phyloP scores from a whole-genome alignment of 1,139 yeast genomes.

The Debaryomyces subglobosus region DNA sequence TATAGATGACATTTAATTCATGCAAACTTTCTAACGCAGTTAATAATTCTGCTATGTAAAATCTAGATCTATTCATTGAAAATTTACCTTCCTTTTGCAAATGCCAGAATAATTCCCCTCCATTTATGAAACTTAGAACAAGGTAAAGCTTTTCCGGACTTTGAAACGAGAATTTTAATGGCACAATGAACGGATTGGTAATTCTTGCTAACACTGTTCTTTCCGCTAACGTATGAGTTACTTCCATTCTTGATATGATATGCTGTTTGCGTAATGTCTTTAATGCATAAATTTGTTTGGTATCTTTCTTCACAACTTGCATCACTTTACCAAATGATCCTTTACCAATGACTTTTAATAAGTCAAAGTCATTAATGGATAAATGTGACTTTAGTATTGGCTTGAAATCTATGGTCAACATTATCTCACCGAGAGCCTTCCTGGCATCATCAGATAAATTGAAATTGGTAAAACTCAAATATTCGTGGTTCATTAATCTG shows the following conservation, averaged over 20 bases:
- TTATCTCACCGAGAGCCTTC: slow-evolving; percentile 52
- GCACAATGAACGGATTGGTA: slow-evolving; percentile 97
- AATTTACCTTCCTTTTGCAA: slow-evolving; percentile 90
- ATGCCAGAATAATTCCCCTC: slow-evolving; percentile 96
- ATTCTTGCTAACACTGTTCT: slow-evolving; percentile 92
- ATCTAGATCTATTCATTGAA: slow-evolving; percentile 84
- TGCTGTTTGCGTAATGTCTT: slow-evolving; percentile 93
- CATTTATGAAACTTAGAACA: slow-evolving; percentile 91
- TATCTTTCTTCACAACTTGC: slow-evolving; percentile 96
- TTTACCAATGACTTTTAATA: slow-evolving; percentile 92
- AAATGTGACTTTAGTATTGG: slow-evolving; percentile 69
- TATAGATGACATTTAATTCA: slow-evolving; percentile 85
- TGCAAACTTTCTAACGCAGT: slow-evolving; percentile 93
- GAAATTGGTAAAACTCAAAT: slow-evolving; percentile 44
- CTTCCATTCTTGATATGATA: slow-evolving; percentile 91
- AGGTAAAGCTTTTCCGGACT: slow-evolving; percentile 91
- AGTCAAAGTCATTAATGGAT: slow-evolving; percentile 87
- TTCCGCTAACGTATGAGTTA: slow-evolving; percentile 94
- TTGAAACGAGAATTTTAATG: slow-evolving; percentile 92
- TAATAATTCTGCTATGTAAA: slow-evolving; percentile 90
- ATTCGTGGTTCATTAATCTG: slow-evolving; percentile 50
- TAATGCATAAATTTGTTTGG: slow-evolving; percentile 90
- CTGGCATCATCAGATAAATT: slow-evolving; percentile 22
- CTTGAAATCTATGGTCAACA: slow-evolving; percentile 76
- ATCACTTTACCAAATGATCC: slow-evolving; percentile 98